Base-by-base conservation (phyloP, 129 eudicot genomes). In the Helianthus tuberosus region DNA sequence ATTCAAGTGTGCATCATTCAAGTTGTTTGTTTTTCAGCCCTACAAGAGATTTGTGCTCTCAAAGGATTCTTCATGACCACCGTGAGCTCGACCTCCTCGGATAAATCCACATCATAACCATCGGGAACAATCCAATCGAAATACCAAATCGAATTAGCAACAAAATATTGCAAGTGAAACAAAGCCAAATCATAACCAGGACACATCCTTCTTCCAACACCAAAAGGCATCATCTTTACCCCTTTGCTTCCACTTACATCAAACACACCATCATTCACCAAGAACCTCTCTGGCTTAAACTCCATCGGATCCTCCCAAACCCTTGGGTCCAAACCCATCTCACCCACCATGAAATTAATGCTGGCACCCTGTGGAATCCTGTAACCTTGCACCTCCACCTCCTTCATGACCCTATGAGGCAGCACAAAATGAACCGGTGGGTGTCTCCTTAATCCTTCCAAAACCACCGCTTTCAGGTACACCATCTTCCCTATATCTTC, bases 161-260 rank as follows among this genome's bases (percentile, higher is more conserved):
- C 68, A 76, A 66, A 76, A 66, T 66, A 76, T 12, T 76, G 68
- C 59, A 75, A 66, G 6, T 66, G 80, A 57, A 54, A 65, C 74
- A 76, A 6, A 67, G 74, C 67, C 74, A 75, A 54, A 41, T 66
- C 80, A 23, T 11, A 75, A 0, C 68, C 80, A 7, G 80, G 80
- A 15, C 80, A 76, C 9, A 76, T 76, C 68, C 80, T 76, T 44
- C 80, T 55, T 54, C 80, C 80, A 1, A 39, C 80, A 43, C 80
- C 74, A 76, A 76, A 66, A 3, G 80, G 68, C 89, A 89, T 89
- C 91, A 86, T 89, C 38, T 86, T 89, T n/a, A 84, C 79, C 82
- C 75, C 96, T 74, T 71, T 73, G 9, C 77, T 79, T 29, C 91
- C 83, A 8, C 72, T 86, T 60, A 89, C 59, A 44, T 89, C 96